phyloP scores from a whole-genome alignment of 768 basidiomycete species.

The Fomitopsis serialis region DNA sequence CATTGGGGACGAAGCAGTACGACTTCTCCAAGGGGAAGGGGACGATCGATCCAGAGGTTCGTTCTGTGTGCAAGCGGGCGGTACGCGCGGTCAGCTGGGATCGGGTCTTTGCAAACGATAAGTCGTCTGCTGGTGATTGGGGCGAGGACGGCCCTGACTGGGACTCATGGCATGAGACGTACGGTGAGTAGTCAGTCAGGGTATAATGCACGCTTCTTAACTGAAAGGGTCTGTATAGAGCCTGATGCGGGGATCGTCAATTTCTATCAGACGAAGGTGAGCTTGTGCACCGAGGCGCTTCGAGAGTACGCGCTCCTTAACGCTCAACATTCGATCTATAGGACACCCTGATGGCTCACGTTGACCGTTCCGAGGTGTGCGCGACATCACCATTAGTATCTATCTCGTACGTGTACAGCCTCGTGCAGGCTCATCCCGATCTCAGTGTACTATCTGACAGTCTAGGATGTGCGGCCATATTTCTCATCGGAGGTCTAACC shows the following conservation, averaged over 20 bases:
- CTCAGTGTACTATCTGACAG: conserved; percentile 34
- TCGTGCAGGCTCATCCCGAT: background rate
- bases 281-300: background rate
- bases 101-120: conserved; percentile 41
- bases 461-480: conserved; percentile 83
- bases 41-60: conserved; percentile 51
- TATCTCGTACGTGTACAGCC: conserved; percentile 62
- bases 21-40: conserved; percentile 74
- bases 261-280: conserved; percentile 79
- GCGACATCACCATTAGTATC: conserved; percentile 90
- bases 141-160: conserved; percentile 54
- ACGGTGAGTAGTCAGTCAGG: conserved; percentile 48
- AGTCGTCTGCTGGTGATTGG: conserved; percentile 39
- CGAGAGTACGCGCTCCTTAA: background rate
- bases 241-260: conserved; percentile 97
- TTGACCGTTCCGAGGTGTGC: conserved; percentile 95
- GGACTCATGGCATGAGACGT: conserved; percentile 70
- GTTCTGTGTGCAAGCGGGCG: conserved; percentile 53
- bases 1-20: conserved; percentile 98
- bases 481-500: conserved; percentile 83
- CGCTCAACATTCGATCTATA: conserved; percentile 18
- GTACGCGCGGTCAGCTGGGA: conserved; percentile 69
- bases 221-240: conserved; percentile 37
- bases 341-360: conserved; percentile 95
- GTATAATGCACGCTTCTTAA: background rate